Evolutionary conservation across 2,329 filamentous ascomycete species (phyloP).

Genomic region (Fusarium sp.): DNA sequence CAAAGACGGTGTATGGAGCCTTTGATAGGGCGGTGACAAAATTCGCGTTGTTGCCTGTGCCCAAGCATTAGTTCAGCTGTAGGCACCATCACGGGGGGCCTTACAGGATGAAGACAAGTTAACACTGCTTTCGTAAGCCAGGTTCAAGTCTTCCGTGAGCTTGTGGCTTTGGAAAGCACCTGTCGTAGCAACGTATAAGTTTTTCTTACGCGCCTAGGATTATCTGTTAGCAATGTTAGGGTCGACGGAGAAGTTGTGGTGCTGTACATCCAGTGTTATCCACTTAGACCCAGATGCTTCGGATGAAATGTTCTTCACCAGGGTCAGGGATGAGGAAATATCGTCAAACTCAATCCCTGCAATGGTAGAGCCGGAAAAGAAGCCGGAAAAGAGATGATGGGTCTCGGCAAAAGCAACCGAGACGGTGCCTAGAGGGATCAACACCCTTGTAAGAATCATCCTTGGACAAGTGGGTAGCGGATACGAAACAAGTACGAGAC

Average conservation of each 20-base stretch:
- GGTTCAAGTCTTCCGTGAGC: neutral
- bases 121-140: neutral
- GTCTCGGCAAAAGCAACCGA: neutral
- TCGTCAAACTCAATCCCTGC: slow-evolving; percentile 1
- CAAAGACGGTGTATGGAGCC: slow-evolving; percentile 21
- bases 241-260: neutral
- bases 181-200: slow-evolving; percentile 6
- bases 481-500: neutral
- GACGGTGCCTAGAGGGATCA: neutral
- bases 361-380: slow-evolving; percentile 16
- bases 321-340: neutral
- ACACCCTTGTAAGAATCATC: neutral
- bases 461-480: neutral
- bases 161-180: slow-evolving; percentile 1
- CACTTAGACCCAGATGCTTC: neutral
- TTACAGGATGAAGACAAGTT: neutral
- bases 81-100: too few species aligned
- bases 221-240: neutral
- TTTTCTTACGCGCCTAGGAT: neutral
- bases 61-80: neutral
- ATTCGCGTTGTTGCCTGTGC: neutral
- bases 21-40: slow-evolving; percentile 3
- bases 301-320: neutral
- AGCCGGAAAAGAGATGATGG: slow-evolving; percentile 19
- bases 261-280: neutral